Evolutionary conservation across 257 asterid species (phyloP).

Genomic region (Lycium barbarum): DNA sequence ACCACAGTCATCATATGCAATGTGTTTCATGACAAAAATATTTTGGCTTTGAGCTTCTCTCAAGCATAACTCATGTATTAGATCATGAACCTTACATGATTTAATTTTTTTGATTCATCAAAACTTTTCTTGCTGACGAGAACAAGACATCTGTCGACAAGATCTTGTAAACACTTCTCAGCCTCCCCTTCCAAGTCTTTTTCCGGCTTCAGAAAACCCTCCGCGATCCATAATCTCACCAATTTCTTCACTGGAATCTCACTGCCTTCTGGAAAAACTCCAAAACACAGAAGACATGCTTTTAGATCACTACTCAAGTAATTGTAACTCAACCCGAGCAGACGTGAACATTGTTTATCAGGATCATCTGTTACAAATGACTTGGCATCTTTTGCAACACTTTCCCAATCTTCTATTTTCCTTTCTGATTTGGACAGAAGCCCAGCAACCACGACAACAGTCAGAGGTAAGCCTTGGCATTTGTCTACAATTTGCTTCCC

Average conservation of each 20-base stretch:
- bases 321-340: slow-evolving; percentile 20
- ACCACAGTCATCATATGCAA: neutral
- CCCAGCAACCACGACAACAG: neutral
- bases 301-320: slow-evolving; percentile 29
- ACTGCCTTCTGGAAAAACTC: neutral
- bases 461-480: too few relatives aligned
- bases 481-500: too few relatives aligned
- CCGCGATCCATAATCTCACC: neutral
- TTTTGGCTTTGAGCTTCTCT: neutral
- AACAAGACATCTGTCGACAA: neutral
- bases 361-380: neutral
- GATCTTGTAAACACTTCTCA: neutral
- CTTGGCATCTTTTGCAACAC: slow-evolving; percentile 1
- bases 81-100: slow-evolving; percentile 18
- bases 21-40: neutral
- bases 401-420: slow-evolving; percentile 21
- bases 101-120: neutral
- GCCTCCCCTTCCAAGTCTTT: neutral
- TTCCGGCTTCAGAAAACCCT: neutral
- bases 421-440: neutral
- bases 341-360: neutral
- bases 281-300: slow-evolving; percentile 9
- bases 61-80: neutral
- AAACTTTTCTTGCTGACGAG: neutral
- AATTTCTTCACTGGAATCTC: neutral